A percentile compares a stretch with the other conserved stretches of the same genome.
Conservation (phyloP, 345 rosid genomes). For the Diplotaxis tenuifolia region DNA sequence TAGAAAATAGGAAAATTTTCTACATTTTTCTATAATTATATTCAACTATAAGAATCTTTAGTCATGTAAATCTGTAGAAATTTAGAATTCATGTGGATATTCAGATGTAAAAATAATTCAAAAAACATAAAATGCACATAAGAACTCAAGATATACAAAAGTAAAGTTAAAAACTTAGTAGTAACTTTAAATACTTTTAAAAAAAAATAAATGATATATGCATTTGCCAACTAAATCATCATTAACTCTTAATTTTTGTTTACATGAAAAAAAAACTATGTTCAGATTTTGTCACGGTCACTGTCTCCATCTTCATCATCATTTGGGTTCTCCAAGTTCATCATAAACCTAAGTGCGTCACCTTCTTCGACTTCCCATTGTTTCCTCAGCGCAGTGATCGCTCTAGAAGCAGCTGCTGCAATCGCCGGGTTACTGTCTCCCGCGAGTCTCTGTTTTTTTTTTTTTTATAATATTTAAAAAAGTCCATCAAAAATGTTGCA, state of each 20-base stretch:
- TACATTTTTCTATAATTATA: neutral
- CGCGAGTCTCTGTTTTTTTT: constrained; percentile 76
- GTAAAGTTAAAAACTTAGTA: neutral
- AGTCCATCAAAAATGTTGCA: neutral
- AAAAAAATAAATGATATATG: neutral
- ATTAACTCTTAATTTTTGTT: constrained; percentile 11
- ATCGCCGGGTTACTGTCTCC: constrained; percentile 82
- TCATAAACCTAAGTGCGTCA: constrained; percentile 84
- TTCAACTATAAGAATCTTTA: neutral
- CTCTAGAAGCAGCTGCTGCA: constrained; percentile 78
- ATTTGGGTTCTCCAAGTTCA: constrained; percentile 50
- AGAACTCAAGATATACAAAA: neutral
- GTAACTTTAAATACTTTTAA: neutral
- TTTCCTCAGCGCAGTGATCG: constrained; percentile 78
- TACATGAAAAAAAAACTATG: constrained; percentile 3
- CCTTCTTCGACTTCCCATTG: constrained; percentile 99
- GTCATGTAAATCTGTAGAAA: neutral
- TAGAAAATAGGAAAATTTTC: neutral
- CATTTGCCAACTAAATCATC: neutral
- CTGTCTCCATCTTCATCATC: constrained; percentile 37
- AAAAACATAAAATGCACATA: neutral
- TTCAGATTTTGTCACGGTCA: constrained; percentile 28
- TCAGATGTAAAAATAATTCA: neutral
- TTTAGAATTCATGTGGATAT: neutral
- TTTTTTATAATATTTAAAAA: neutral